Conservation (phyloP, 169 alveolate species). For the Plasmodium cynomolgi region DNA sequence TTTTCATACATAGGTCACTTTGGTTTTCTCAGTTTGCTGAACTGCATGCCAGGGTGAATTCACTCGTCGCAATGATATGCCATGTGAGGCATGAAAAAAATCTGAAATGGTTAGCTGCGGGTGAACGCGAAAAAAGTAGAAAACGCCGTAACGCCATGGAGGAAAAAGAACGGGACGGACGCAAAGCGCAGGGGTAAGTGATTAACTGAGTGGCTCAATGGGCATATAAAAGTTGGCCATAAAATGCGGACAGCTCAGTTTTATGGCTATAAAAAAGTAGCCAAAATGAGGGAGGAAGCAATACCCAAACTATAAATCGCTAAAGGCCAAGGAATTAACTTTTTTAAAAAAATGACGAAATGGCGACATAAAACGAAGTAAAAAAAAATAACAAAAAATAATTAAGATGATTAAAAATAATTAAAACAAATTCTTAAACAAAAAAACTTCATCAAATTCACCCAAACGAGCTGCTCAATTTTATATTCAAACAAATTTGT, state of each 20-base stretch:
- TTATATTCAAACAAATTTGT: not conserved
- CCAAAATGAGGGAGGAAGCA: not conserved
- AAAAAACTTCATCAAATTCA: not conserved
- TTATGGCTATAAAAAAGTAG: not conserved
- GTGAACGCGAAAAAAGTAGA: not conserved
- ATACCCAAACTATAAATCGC: not conserved
- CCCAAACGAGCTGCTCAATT: not conserved
- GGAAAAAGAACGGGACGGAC: not conserved
- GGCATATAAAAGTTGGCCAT: not conserved
- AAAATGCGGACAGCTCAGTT: not conserved
- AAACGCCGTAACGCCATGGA: not conserved
- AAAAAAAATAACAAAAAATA: not conserved
- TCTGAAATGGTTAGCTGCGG: not conserved
- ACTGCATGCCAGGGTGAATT: not conserved
- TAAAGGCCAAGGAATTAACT: not conserved
- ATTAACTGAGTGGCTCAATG: not conserved
- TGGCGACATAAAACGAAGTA: not conserved
- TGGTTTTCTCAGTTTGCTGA: not conserved
- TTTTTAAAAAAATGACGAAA: not conserved
- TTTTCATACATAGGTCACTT: not conserved
- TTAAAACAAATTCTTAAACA: not conserved
- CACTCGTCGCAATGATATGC: not conserved
- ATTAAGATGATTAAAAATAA: not conserved
- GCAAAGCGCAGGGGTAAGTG: not conserved
- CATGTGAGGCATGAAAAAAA: not conserved